These are phyloP conservation scores for Byssothecium circinans DNA, from an alignment of 2,329 filamentous ascomycete species.

Conservation along the genomic window DNA sequence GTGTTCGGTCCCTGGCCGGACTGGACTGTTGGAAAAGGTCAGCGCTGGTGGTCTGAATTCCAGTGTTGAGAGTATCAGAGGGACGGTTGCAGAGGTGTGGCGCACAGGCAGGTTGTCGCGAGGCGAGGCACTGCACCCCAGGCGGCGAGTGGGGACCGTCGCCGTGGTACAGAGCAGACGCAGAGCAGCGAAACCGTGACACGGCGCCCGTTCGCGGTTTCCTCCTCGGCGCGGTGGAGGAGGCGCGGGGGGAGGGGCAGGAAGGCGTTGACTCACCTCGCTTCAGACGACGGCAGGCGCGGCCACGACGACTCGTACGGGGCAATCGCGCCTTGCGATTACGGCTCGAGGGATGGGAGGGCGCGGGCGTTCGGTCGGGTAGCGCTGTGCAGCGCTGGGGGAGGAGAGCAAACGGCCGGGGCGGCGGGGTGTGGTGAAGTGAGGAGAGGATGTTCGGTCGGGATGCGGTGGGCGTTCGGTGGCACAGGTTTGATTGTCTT, in stretches of 20 bases:
- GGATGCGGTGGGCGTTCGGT: conserved; percentile 17
- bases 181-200: conserved; percentile 36
- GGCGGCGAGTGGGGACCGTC: conserved; percentile 24
- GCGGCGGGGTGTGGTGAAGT: conserved; percentile 23
- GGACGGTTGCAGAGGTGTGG: conserved; percentile 41
- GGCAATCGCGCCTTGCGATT: conserved; percentile 9
- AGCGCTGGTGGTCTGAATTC: conserved; percentile 28
- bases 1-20: conserved; percentile 18
- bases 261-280: conserved; percentile 38
- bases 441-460: conserved; percentile 3
- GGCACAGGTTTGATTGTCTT: conserved; percentile 28
- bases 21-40: conserved; percentile 26
- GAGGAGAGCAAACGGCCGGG: conserved; percentile 21
- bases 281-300: conserved; percentile 17
- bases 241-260: conserved; percentile 12
- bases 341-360: neutral
- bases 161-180: conserved; percentile 29
- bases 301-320: conserved; percentile 9
- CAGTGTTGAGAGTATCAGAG: conserved; percentile 28
- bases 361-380: conserved; percentile 8
- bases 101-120: conserved; percentile 35
- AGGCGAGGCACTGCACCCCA: conserved; percentile 36
- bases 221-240: conserved; percentile 22
- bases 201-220: conserved; percentile 24
- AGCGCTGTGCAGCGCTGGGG: conserved; percentile 8